Evolutionary conservation across 257 asterid species (phyloP), one percentile per base, ranked within the genome.

Genomic region (Voacanga thouarsii): DNA sequence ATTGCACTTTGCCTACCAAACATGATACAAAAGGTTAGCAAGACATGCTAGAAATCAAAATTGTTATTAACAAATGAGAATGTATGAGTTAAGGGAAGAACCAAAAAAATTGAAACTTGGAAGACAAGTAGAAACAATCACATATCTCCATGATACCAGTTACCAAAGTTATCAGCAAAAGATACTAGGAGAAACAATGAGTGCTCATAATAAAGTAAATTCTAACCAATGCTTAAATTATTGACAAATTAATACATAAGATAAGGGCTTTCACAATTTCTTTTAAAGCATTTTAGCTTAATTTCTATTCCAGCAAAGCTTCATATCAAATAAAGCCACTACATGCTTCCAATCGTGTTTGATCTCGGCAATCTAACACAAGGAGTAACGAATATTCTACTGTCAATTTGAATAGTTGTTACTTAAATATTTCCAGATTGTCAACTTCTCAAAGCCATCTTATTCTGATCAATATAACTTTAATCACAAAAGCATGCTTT

Each of bases 1-100:
- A 83, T 90, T 21, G 91, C 76, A 71, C 83, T 91, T 87, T 87
- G 96, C 64, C 99, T 96, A 96, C 50, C 77, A 24, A 83, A 85
- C 81, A 81, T 71, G 75, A 50, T 45, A 24, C 43, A 78, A 64
- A 68, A n/a, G 30, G 56, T 44, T 11, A 56, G 33, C n/a, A 10
- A 33, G 24, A 49, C 70, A 53, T 28, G 77, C 26, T 49, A 66
- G 43, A 28, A 23, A 71, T 30, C 28, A 47, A 78, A 59, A 30
- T 41, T 5, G n/a, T 75, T 43, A 45, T 30, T 28, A 49, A 49
- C 16, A 44, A 26, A 37, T 5, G 21, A 44, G 14, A 70, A 43
- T 21, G 18, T 21, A n/a, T 21, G 56, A 30, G 30, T 37, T 0
- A 21, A n/a, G 49, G 6, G 41, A 77, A 49, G 9, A 41, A 68